Conservation (phyloP, 164 flowering plant genomes). For the Stephania yunnanensis region DNA sequence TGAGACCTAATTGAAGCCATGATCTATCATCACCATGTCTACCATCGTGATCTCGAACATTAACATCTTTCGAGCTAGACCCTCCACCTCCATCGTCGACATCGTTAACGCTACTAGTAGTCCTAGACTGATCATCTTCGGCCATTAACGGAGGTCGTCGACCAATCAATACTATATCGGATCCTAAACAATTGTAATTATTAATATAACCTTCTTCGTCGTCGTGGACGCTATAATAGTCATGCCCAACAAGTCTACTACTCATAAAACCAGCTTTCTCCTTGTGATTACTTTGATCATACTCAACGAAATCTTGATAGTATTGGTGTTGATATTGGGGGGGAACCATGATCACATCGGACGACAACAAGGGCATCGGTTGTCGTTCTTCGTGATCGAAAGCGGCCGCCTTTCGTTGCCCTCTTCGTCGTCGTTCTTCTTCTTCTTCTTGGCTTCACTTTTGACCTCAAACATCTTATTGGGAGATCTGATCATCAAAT, state of each 20-base stretch:
- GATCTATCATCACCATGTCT: constrained; percentile 24
- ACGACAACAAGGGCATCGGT: background rate
- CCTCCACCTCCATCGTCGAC: constrained; percentile 19
- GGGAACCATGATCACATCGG: constrained; percentile 63
- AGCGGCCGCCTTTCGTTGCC: background rate
- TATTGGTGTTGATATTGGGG: constrained; percentile 27
- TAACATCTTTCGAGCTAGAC: constrained; percentile 33
- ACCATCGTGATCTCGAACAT: constrained; percentile 13
- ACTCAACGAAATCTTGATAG: constrained; percentile 24
- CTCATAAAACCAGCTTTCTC: constrained; percentile 30
- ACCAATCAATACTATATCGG: constrained; percentile 23
- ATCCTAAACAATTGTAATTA: constrained; percentile 28
- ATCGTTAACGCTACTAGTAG: constrained; percentile 42
- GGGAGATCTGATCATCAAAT: no score
- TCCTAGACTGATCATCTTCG: constrained; percentile 54
- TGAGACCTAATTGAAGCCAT: constrained; percentile 78
- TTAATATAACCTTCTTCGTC: background rate
- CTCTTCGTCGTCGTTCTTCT: constrained; percentile 7
- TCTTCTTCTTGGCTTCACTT: constrained; percentile 6
- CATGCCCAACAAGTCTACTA: constrained; percentile 23
- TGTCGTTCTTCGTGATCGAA: background rate
- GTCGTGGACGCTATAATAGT: constrained; percentile 1
- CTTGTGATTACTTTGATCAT: constrained; percentile 13
- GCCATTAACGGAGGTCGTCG: constrained; percentile 29
- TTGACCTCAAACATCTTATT: background rate